phyloP scores from a whole-genome alignment of 768 basidiomycete species.

The Lepiota brunneoincarnata region DNA sequence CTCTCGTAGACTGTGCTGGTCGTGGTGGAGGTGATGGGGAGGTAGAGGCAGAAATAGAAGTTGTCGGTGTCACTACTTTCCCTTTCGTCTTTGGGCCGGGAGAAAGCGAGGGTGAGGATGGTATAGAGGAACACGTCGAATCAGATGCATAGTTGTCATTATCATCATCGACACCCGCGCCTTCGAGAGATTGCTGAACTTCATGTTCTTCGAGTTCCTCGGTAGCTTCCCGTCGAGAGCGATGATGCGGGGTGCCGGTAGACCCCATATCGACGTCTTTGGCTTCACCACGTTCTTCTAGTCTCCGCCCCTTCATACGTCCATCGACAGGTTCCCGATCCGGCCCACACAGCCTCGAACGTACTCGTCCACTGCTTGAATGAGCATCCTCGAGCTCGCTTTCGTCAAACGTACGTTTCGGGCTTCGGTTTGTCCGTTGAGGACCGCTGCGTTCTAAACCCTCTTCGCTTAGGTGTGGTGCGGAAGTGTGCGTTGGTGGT shows the following conservation, averaged over 20 bases:
- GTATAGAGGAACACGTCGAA: neutral
- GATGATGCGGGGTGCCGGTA: no score
- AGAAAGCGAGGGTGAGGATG: conserved; percentile 17
- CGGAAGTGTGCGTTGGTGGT: conserved; percentile 13
- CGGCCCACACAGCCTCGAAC: conserved; percentile 10
- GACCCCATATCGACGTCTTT: no score
- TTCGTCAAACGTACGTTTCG: conserved; percentile 35
- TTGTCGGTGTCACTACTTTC: neutral
- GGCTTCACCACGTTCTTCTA: neutral
- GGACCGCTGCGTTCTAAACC: conserved; percentile 17
- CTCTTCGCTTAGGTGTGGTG: conserved; percentile 13
- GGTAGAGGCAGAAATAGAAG: neutral
- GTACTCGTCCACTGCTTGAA: conserved; percentile 6
- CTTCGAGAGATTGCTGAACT: neutral
- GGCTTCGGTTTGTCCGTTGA: conserved; percentile 15
- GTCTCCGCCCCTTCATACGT: conserved; percentile 5
- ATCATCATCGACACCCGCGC: neutral
- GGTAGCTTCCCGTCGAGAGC: neutral
- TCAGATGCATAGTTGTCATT: neutral
- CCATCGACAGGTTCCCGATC: conserved; percentile 17
- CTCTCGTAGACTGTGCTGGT: neutral
- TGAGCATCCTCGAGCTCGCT: conserved; percentile 17
- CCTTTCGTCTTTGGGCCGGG: conserved; percentile 14
- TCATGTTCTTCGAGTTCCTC: neutral
- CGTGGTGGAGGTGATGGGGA: no score